phyloP scores from a whole-genome alignment of 768 basidiomycete species.

The Omphalotus guepiniiformis region DNA sequence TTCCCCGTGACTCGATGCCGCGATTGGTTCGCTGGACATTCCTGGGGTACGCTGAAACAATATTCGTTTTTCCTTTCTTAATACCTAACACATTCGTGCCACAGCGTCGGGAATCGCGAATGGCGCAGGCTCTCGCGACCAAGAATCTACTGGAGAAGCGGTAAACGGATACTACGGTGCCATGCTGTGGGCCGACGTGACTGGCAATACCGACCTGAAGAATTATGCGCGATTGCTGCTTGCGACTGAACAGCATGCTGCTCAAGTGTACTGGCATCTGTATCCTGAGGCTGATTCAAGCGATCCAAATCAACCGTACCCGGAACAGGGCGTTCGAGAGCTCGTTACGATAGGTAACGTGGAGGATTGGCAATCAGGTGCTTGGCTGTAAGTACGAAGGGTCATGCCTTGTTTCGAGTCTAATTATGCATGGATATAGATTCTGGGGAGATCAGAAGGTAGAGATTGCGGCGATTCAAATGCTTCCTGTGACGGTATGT shows the following conservation, averaged over 20 bases:
- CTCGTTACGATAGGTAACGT: constrained; percentile 34
- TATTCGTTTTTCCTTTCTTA: neutral
- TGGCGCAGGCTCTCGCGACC: constrained; percentile 28
- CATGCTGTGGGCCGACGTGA: constrained; percentile 28
- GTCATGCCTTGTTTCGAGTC: no score
- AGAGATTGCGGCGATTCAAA: no score
- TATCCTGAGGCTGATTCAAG: constrained; percentile 26
- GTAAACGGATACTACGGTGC: constrained; percentile 33
- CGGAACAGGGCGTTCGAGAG: constrained; percentile 23
- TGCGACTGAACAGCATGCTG: constrained; percentile 31
- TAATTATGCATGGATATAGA: no score
- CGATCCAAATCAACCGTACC: constrained; percentile 31
- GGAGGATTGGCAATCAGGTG: constrained; percentile 30
- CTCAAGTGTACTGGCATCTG: constrained; percentile 32
- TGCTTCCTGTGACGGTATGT: no score
- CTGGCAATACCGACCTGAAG: constrained; percentile 25
- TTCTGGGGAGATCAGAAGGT: no score
- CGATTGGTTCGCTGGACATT: constrained; percentile 35
- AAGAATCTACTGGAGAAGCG: constrained; percentile 31
- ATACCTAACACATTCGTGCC: neutral
- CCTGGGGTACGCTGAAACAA: constrained; percentile 25
- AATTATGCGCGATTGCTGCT: constrained; percentile 30
- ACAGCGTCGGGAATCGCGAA: constrained; percentile 31
- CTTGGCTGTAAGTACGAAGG: no score
- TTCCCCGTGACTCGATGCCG: constrained; percentile 26